Percentiles rank a stretch among this genome's conserved stretches.
Evolutionary conservation across 2,329 filamentous ascomycete species (phyloP).

Genomic region (Fusarium kyushuense): DNA sequence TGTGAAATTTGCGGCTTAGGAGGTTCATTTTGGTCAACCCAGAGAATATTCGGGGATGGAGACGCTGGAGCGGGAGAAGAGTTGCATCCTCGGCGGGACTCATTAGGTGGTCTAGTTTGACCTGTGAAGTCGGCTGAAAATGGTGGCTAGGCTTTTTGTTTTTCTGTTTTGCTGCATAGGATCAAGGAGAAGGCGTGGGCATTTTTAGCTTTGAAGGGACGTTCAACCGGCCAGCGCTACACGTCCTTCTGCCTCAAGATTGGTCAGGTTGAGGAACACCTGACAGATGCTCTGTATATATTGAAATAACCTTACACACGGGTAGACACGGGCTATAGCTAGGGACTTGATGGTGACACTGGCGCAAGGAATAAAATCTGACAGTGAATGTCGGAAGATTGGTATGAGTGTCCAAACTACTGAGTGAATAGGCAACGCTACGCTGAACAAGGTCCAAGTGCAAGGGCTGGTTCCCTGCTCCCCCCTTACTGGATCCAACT

Average conservation of each 20-base stretch:
- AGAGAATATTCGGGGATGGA: slow-evolving; percentile 7
- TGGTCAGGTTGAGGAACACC: slow-evolving; percentile 4
- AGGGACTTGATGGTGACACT: slow-evolving; percentile 25
- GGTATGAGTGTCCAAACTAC: slow-evolving; percentile 1
- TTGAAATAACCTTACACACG: slow-evolving; percentile 16
- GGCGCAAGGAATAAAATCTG: slow-evolving; percentile 19
- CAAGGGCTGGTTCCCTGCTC: slow-evolving; percentile 38
- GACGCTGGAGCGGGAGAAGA: neutral
- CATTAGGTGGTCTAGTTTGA: slow-evolving; percentile 7
- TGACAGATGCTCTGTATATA: slow-evolving; percentile 37
- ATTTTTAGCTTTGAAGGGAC: slow-evolving; percentile 39
- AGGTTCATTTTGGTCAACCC: slow-evolving; percentile 25
- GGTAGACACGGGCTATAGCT: slow-evolving; percentile 27
- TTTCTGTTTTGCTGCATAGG: slow-evolving; percentile 25
- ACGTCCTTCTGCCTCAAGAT: slow-evolving; percentile 24
- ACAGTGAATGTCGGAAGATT: slow-evolving; percentile 6
- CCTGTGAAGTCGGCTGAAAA: slow-evolving; percentile 13
- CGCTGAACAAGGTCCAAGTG: slow-evolving; percentile 24
- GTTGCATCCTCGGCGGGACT: slow-evolving; percentile 4
- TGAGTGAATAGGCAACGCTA: slow-evolving; percentile 26
- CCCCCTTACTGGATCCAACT: slow-evolving; percentile 7
- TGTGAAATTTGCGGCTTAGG: slow-evolving; percentile 10
- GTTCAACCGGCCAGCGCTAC: slow-evolving; percentile 45
- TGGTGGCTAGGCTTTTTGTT: slow-evolving; percentile 21
- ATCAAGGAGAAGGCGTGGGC: slow-evolving; percentile 17